Base-by-base conservation (phyloP, 2,329 filamentous ascomycete genomes). In the Ramularia collo-cygni region DNA sequence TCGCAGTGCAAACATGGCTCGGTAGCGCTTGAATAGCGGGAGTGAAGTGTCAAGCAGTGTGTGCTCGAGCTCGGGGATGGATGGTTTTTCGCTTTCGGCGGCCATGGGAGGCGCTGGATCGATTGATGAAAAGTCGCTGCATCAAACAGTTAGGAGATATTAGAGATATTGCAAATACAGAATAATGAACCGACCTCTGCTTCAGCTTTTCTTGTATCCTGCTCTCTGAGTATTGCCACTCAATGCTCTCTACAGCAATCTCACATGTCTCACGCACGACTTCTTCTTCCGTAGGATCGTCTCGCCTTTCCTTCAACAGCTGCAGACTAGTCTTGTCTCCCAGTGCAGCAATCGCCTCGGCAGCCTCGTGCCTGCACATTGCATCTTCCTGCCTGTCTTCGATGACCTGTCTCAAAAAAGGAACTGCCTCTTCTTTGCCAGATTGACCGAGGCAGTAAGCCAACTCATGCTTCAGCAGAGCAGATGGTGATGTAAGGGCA, bases 381-480 rank as follows among this genome's bases (percentile, higher is more conserved):
- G 84, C 67, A 68, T 96, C 89, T 65, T 96, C 87, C n/a, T 77
- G 61, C 48, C 79, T 68, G 63, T 96, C 77, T 51, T 83, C 75
- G 42, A 96, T 71, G 10, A 93, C 86, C 9, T 72, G 66, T 42
- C 81, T 76, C 51, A 98, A 71, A 47, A 79, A 82, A 8, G 81
- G 74, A 8, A 88, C 76, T 0, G 89, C 84, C 32, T 80, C 80
- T 36, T 74, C 65, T 59, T 95, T 87, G 42, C 80, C 80, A 1
- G 85, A 90, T 67, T 98, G 92, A 6, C 92, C 92, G 2, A 98
- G 76, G 60, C 92, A 98, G 69, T 98, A 98, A 17, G 92, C 92
- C 35, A 98, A 75, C 63, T 98, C 92, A 64, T 98, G 92, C 70
- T 96, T 96, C 33, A 96, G 72, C 7, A 96, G 74, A 3, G 87